Evolutionary conservation across 1,284 basidiomycete genomes (phyloP).

Genomic region (Calocybe gambosa): DNA sequence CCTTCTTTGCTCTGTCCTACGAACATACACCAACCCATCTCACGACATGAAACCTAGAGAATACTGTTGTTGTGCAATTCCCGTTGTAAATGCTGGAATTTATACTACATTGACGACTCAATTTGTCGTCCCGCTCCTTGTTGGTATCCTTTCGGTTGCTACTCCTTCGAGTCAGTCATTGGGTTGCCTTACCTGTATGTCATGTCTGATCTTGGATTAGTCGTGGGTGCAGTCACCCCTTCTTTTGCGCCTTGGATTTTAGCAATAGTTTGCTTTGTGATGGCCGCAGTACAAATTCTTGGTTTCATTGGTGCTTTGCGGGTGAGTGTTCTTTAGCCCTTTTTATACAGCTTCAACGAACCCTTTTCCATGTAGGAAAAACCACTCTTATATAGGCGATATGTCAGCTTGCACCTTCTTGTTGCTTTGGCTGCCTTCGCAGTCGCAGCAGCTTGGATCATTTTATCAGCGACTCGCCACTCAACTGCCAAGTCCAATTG

Average conservation of each 20-base stretch:
- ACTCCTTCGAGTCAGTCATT: constrained; percentile 66
- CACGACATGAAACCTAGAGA: constrained; percentile 58
- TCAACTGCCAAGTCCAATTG: constrained; percentile 64
- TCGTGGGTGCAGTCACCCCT: constrained; percentile 80
- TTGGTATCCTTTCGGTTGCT: constrained; percentile 71
- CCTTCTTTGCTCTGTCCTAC: constrained; percentile 1
- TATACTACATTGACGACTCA: constrained; percentile 79
- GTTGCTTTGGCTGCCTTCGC: constrained; percentile 59
- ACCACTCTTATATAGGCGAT: constrained; percentile 67
- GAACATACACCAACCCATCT: constrained; percentile 4
- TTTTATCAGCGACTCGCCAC: constrained; percentile 72
- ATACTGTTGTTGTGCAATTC: constrained; percentile 81
- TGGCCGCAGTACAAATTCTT: constrained; percentile 65
- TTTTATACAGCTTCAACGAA: constrained; percentile 4
- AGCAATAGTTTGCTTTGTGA: constrained; percentile 69
- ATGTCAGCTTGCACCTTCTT: constrained; percentile 64
- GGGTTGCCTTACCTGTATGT: constrained; percentile 2
- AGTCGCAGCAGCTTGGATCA: constrained; percentile 74
- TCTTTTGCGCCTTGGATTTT: constrained; percentile 70
- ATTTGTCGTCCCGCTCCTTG: constrained; percentile 59
- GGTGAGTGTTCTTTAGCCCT: constrained; percentile 34
- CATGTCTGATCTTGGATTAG: constrained; percentile 33
- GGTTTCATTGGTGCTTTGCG: constrained; percentile 79
- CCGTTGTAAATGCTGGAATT: constrained; percentile 81
- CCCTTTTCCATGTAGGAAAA: constrained; percentile 54